Base-by-base conservation (phyloP, 768 basidiomycete species). In the Naganishia onofrii region DNA sequence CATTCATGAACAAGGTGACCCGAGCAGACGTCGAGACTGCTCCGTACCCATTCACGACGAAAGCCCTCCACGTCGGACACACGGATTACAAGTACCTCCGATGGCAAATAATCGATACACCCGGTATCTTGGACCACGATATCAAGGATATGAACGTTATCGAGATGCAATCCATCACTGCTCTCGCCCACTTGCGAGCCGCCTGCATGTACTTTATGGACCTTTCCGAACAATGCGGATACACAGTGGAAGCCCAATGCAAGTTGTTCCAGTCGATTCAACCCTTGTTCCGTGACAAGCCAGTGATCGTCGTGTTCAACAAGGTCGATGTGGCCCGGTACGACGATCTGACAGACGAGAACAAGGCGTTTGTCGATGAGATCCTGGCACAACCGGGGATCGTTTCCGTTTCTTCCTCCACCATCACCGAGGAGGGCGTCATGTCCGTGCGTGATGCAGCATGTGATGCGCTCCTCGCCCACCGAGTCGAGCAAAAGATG, bases 91-190 rank as follows among this genome's bases (percentile, higher is more conserved):
- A 93, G 79, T 99, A 99, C 84, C 86, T 99, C 75, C 88, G 96
- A 71, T 99, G 96, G 96, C 96, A 99, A 81, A 95, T 99, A 63
- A 97, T 99, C 76, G 96, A 99, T 85, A 99, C 96, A 48, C 96
- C 96, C 1, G 96, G 96, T 70, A 89, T 99, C 70, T 86, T 99
- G 74, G 96, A 99, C 80, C 96, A 98, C 81, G 94, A 95, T 1
- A 85, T 98, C 36, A 95, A 99, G 82, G 96, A 99, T 64, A 98
- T 99, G 96, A 98, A 98, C 85, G 98, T 94, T 70, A 99, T 99
- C 76, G 96, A 99, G 84, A 99, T 98, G 95, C 96, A 99, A 85
- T 94, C 92, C 76, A 96, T 81, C 74, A 98, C 95, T 44, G 96
- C 96, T 17, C 84, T 99, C 72, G 96, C 96, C 8, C 96, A 99